Evolutionary conservation across 305 asterid species (phyloP), one percentile per base, ranked within the genome.

Genomic region (Ruellia speciosa): DNA sequence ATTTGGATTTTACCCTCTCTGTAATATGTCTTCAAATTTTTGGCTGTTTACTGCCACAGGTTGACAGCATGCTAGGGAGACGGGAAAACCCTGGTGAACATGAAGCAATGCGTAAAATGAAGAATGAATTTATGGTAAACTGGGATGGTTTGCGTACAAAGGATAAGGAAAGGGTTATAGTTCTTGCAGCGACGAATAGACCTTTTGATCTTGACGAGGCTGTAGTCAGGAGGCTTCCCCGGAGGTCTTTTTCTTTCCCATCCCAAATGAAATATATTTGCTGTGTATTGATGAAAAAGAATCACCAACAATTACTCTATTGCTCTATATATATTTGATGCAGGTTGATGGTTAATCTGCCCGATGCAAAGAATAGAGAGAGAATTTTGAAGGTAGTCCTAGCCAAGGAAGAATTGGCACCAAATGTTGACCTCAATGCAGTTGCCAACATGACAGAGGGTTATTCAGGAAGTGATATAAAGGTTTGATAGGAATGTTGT

Each of bases 121-220:
- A 86, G 75, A 89, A 89, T 56, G 95, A 89, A 65, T 89, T 89
- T 65, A 89, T 89, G 96, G 86, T 88, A 52, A 88, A 88, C 59
- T 88, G 97, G 97, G 97, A 89, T 63, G 97, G 97, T 65, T 72
- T 89, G 74, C 85, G 94, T 68, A 89, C 95, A n/a, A 86, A 89
- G 79, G 94, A 82, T 60, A 86, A 79, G 79, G 97, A 89, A 66
- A 82, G 95, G 11, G 95, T 89, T 45, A 72, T 89, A 15, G 97
- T 89, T 49, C 94, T 89, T 68, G 94, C 86, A 61, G 97, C 97
- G 41, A 89, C 97, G 35, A 89, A 89, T 66, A 82, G 97, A 51
- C 94, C 97, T 57, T 89, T 77, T 50, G 95, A 89, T 77, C 95
- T 89, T 57, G 97, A 86, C 14, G 97, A 86, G 84, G 95, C 97